Evolutionary conservation across 768 basidiomycete genomes (phyloP).

Genomic region (Ramaria sp.): DNA sequence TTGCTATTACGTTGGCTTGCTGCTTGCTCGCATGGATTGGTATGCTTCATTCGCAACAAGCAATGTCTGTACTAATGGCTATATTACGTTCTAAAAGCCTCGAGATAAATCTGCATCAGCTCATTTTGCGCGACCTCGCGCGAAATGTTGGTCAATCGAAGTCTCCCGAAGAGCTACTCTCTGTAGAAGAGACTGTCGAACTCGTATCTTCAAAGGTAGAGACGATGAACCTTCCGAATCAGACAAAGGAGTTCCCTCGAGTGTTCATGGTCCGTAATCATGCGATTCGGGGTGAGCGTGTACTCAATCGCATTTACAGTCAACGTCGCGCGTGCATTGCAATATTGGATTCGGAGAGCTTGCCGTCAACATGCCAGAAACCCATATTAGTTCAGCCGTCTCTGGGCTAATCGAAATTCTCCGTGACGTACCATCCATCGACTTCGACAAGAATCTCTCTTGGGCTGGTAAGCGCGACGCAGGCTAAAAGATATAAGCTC

Average conservation of each 20-base stretch:
- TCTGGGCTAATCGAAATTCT: conserved; percentile 57
- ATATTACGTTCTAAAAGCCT: conserved; percentile 32
- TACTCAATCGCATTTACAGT: conserved; percentile 27
- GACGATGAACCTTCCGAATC: conserved; percentile 19
- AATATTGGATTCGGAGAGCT: conserved; percentile 80
- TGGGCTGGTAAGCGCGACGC: conserved; percentile 54
- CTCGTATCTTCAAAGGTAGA: conserved; percentile 54
- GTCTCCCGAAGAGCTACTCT: conserved; percentile 26
- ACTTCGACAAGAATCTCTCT: conserved; percentile 68
- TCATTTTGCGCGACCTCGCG: conserved; percentile 67
- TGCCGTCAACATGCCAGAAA: conserved; percentile 50
- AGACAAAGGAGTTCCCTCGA: conserved; percentile 18
- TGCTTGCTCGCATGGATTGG: not conserved
- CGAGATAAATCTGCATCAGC: conserved; percentile 69
- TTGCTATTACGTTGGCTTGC: too few relatives aligned
- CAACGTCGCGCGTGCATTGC: conserved; percentile 63
- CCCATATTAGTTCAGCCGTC: conserved; percentile 42
- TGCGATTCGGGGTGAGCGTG: not conserved
- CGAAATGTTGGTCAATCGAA: conserved; percentile 34
- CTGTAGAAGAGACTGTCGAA: conserved; percentile 37
- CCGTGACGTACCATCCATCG: conserved; percentile 58
- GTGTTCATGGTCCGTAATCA: conserved; percentile 49
- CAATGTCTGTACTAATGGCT: not conserved
- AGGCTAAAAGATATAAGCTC: not conserved
- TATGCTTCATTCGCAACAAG: conserved; percentile 2